Base-by-base conservation (phyloP, 2,329 filamentous ascomycete species). In the Pestalotiopsis sp. region DNA sequence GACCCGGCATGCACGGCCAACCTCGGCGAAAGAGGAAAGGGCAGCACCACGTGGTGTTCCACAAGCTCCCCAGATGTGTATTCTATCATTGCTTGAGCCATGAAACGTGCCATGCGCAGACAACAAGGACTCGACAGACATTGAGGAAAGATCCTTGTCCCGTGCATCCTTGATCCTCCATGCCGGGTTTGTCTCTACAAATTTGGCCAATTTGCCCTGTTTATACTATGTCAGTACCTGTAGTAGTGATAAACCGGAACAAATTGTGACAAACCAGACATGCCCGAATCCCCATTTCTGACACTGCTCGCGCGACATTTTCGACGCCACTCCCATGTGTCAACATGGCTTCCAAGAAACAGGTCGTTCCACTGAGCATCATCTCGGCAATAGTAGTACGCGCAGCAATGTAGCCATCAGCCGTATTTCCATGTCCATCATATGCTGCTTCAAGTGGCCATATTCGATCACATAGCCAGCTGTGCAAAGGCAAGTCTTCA, bases 301-400 rank as follows among this genome's bases (percentile, higher is more conserved):
- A 67, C 4, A 72, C 73, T 1, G 70, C 69, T 23, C 67, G 31
- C 12, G 61, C 65, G 1, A 73, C 73, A 45, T 75, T 74, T 41
- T 65, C 75, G 59, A 78, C 70, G 2, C 75, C 76, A 66, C 69
- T 72, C 9, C 73, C 60, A 67, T 73, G 72, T 7, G 76, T 77
- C 67, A 84, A 79, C 84, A 87, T 85, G 57, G 83, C 85, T 73
- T 87, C 84, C 5, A 87, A 75, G 70, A 87, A 87, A 70, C 82
- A 85, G 2, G 84, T 86, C 4, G 84, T 86, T 0, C 84, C 84
- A 4, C 79, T 81, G 73, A 81, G 81, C 41, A 86, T 75, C 83
- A 86, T 85, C 75, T 86, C 84, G 0, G 82, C 84, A 52, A 86
- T 85, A 23, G 80, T 85, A 52, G 86, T 75, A 5, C 81, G 75